Evolutionary conservation across 495 filamentous ascomycete species (phyloP), one percentile per base, ranked within the genome.

Genomic region (Entonaema liquescens): DNA sequence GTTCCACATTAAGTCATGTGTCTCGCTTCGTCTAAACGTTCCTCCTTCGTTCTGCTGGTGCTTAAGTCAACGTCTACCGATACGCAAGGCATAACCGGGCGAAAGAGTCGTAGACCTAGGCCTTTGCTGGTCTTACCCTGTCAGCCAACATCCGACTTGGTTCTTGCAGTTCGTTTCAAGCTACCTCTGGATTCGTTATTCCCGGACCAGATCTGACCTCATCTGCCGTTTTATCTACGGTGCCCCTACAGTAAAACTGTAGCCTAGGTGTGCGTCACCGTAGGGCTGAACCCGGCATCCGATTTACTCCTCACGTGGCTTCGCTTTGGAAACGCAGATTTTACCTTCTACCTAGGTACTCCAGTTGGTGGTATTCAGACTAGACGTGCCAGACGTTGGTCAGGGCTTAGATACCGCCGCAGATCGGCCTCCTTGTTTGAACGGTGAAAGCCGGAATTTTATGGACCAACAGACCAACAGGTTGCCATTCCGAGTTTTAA

Each of bases 1-100:
- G 70, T 73, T 68, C 70, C 70, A 73, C 70, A 68, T 55, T 68
- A 68, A 73, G 53, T 42, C 56, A 59, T 42, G 70, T 68, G 70
- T 72, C 63, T 68, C 52, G 70, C 63, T 56, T 73, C 65, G 26
- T 59, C 68, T 33, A 62, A 56, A 38, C 54, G 56, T 57, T 57
- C 56, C 44, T 60, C 33, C 31, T 65, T 63, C 57, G 65, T 68
- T 65, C 28, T 58, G 23, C 60, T 50, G 65, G 55, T 68, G 66
- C 66, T 73, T 73, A 73, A 73, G 50, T 70, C 33, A 31, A 69
- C 70, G 62, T 59, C 66, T 58, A 62, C 28, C 25, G 61, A 65
- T 66, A 54, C 66, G 64, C 66, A 56, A 62, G 66, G 42, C 57
- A 47, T 59, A 58, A 21, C 56, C 1, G 35, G 53, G 56, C 35